Evolutionary conservation across 495 filamentous ascomycete genomes (phyloP).

Genomic region (Neurospora africana): DNA sequence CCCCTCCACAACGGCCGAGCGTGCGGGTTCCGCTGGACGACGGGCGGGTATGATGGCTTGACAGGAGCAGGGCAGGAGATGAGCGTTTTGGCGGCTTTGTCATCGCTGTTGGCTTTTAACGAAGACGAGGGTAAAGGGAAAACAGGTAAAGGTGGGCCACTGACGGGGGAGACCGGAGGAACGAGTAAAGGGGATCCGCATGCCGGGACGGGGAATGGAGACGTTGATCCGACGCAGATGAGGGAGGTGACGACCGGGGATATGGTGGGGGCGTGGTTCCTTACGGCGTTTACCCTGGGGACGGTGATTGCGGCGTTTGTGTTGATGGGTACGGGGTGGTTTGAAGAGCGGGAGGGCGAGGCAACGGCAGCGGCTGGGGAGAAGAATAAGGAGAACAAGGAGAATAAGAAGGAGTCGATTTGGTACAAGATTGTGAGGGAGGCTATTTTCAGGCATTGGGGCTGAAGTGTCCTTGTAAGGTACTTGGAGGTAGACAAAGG

Average conservation of each 20-base stretch:
- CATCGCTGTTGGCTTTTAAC: conserved; percentile 31
- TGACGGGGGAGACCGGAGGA: conserved; percentile 33
- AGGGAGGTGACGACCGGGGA: conserved; percentile 40
- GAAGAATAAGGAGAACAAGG: not conserved
- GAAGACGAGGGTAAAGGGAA: not conserved
- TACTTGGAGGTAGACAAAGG: too few species aligned
- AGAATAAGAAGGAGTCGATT: not conserved
- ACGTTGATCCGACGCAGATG: conserved; percentile 11
- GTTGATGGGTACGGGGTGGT: conserved; percentile 15
- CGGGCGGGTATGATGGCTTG: conserved; percentile 4
- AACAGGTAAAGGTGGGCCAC: not conserved
- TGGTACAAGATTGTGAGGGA: not conserved
- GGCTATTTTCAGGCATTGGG: not conserved
- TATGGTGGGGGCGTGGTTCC: conserved; percentile 43
- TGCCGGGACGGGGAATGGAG: conserved; percentile 35
- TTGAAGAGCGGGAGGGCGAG: not conserved
- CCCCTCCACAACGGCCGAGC: conserved; percentile 30
- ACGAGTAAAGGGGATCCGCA: conserved; percentile 49
- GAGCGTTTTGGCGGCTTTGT: conserved; percentile 40
- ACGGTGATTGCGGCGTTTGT: conserved; percentile 15
- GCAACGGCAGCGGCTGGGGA: not conserved
- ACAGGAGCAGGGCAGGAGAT: conserved; percentile 48
- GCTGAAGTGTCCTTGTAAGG: not conserved
- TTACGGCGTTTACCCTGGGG: conserved; percentile 36
- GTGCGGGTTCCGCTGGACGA: conserved; percentile 46